Conservation (phyloP, 2,329 filamentous ascomycete species). For the Fusarium bactridioides region DNA sequence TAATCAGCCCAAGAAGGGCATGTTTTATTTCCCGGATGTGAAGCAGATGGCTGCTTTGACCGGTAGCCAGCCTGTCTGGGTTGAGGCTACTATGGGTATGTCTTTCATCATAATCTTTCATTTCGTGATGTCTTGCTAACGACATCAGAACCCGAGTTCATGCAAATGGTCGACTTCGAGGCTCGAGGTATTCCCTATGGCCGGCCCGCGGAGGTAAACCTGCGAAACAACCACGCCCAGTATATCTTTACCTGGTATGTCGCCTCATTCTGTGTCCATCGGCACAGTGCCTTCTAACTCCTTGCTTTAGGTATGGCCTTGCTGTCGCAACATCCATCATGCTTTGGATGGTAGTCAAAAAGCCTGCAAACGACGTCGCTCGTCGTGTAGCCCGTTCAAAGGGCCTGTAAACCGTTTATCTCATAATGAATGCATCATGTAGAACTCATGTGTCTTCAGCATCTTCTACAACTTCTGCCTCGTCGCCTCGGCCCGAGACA, state of each 20-base stretch:
- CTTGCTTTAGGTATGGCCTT: constrained; percentile 76
- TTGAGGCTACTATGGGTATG: constrained; percentile 93
- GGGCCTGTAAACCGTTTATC: constrained; percentile 37
- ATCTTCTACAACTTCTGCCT: constrained; percentile 49
- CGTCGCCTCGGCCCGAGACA: constrained; percentile 41
- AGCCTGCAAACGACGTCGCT: constrained; percentile 76
- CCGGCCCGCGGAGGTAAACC: constrained; percentile 84
- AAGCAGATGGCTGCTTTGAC: constrained; percentile 85
- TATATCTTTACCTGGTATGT: constrained; percentile 98
- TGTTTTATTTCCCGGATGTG: constrained; percentile 97
- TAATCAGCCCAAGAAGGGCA: constrained; percentile 81
- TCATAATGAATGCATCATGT: constrained; percentile 11
- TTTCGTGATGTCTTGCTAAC: constrained; percentile 14
- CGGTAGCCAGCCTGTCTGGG: constrained; percentile 88
- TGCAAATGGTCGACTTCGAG: constrained; percentile 78
- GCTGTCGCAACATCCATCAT: constrained; percentile 88
- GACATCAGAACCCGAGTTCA: constrained; percentile 74
- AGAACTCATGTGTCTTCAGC: constrained; percentile 47
- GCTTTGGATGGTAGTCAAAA: constrained; percentile 95
- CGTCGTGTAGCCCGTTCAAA: constrained; percentile 64
- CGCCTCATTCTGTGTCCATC: constrained; percentile 11
- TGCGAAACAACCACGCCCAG: constrained; percentile 96
- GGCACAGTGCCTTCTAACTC: not conserved
- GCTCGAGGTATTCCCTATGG: constrained; percentile 89
- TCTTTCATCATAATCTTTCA: constrained; percentile 17